These are phyloP conservation scores for Lactarius hengduanensis DNA, from an alignment of 768 basidiomycete genomes.

Conservation along the genomic window DNA sequence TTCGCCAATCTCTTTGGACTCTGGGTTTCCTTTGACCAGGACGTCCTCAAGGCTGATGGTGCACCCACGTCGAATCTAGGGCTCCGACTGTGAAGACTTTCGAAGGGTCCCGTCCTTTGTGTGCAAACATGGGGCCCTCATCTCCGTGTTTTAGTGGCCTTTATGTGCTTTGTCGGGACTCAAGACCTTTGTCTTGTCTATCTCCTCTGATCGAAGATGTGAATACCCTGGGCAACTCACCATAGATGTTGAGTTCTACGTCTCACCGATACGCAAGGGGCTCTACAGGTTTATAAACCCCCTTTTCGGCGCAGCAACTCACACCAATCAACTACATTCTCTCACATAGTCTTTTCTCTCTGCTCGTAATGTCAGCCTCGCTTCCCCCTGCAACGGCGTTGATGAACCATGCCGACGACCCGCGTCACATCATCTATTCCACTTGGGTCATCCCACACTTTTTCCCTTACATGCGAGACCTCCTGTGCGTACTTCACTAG, in stretches of 20 bases:
- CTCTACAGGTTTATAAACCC: background rate
- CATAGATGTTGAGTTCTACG: background rate
- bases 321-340: background rate
- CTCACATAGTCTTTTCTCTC: background rate
- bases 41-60: background rate
- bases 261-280: background rate
- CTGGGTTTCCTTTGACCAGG: background rate
- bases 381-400: conserved; percentile 8
- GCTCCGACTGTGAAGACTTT: background rate
- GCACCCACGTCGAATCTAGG: background rate
- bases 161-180: conserved; percentile 2
- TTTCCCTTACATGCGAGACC: conserved; percentile 8
- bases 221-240: background rate
- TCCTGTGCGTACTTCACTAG: background rate
- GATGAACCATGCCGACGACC: conserved; percentile 1
- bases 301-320: background rate
- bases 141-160: background rate
- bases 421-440: conserved; percentile 2
- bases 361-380: background rate
- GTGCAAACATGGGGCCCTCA: background rate
- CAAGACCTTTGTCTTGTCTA: background rate
- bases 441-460: conserved; percentile 1
- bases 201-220: background rate
- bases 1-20: background rate
- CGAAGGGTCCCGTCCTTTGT: background rate